Evolutionary conservation across 345 rosid genomes (phyloP).

Genomic region (Eucalyptus curtisii): DNA sequence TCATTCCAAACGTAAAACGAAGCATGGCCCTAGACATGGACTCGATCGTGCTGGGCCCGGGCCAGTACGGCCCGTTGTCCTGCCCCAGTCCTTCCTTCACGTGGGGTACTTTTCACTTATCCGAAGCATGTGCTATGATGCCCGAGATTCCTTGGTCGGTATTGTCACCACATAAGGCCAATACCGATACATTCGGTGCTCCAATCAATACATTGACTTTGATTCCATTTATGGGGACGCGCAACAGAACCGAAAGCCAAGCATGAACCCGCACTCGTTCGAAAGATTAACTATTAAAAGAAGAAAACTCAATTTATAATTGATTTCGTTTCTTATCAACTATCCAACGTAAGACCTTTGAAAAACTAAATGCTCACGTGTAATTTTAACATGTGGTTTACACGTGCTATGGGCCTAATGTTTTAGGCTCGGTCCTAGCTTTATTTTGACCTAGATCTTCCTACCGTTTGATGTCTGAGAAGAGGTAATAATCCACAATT

Average conservation of each 20-base stretch:
- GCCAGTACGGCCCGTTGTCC: neutral
- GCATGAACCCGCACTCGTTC: neutral
- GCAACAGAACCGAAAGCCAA: neutral
- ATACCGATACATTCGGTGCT: neutral
- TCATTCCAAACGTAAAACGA: neutral
- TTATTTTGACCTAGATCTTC: neutral
- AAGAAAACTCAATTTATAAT: neutral
- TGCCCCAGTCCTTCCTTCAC: neutral
- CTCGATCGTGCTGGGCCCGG: neutral
- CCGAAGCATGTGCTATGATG: neutral
- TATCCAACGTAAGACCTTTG: rapidly evolving
- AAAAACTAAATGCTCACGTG: rapidly evolving
- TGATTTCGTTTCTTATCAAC: neutral
- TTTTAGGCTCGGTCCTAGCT: neutral
- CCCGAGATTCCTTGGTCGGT: neutral
- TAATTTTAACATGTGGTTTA: neutral
- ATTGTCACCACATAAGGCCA: neutral
- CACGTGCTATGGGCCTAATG: neutral
- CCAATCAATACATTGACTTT: neutral
- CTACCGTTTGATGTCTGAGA: neutral
- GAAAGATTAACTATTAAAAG: neutral
- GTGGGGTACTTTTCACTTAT: neutral
- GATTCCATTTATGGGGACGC: neutral
- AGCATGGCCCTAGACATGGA: neutral
- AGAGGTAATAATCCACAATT: neutral